Evolutionary conservation across 169 alveolate genomes (phyloP).

Genomic region (Perkinsus olseni): DNA sequence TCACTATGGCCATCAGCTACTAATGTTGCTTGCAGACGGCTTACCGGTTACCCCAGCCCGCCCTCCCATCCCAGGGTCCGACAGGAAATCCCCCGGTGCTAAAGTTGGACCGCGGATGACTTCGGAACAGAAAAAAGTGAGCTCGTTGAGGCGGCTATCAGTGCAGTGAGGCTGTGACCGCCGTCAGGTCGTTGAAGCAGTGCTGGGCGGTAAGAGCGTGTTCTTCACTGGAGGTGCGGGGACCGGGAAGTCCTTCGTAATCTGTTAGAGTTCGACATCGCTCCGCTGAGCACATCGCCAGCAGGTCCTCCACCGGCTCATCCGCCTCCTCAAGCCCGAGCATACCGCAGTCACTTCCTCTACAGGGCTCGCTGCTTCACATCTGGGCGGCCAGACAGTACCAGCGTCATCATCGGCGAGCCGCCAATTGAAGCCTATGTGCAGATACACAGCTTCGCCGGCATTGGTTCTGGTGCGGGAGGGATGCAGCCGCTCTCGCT

Average conservation of each 20-base stretch:
- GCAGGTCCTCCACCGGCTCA: background rate
- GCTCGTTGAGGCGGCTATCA: background rate
- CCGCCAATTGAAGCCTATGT: background rate
- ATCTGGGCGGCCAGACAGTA: background rate
- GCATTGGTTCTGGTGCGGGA: background rate
- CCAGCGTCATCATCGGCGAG: background rate
- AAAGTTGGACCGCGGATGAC: background rate
- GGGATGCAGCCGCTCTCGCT: background rate
- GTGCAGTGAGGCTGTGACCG: background rate
- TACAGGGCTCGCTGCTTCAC: constrained; percentile 10
- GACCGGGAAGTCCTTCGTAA: background rate
- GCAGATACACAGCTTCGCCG: background rate
- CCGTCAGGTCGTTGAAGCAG: background rate
- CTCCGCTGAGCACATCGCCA: background rate
- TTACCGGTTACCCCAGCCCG: background rate
- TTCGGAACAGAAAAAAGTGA: background rate
- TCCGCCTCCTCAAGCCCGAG: background rate
- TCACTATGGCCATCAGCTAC: background rate
- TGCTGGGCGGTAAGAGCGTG: background rate
- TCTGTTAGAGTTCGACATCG: background rate
- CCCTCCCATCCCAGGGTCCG: background rate
- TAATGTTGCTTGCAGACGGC: background rate
- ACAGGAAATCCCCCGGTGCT: background rate
- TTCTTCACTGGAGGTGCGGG: background rate
- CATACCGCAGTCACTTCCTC: background rate